Conservation (phyloP, 805 yeast species). For the Saturnispora sekii region DNA sequence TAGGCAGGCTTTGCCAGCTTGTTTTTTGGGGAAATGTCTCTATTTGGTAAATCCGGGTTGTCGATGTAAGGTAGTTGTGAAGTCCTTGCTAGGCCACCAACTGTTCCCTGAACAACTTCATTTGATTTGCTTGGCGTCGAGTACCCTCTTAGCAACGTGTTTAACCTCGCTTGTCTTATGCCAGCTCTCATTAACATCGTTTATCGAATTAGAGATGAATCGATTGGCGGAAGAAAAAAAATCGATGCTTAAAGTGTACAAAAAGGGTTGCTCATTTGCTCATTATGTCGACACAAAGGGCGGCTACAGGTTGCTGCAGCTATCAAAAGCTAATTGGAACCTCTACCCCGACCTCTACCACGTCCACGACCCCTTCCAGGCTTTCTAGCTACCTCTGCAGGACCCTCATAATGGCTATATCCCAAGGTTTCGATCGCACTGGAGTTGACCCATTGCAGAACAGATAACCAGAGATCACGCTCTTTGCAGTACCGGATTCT, state of each 20-base stretch:
- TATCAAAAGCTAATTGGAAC: not conserved
- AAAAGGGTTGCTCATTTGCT: not conserved
- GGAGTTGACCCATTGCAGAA: constrained; percentile 54
- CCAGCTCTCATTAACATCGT: not conserved
- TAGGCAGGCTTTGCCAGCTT: constrained; percentile 23
- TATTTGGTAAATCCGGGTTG: constrained; percentile 27
- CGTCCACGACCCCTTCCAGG: constrained; percentile 8
- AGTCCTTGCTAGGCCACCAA: constrained; percentile 22
- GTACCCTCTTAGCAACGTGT: not conserved
- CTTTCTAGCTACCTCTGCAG: constrained; percentile 14
- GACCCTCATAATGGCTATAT: constrained; percentile 47
- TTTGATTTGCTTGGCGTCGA: not conserved
- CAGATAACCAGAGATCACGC: constrained; percentile 18
- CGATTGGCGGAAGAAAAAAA: not conserved
- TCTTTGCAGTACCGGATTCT: constrained; percentile 15
- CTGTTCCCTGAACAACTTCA: not conserved
- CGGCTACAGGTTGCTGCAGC: not conserved
- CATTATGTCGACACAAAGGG: not conserved
- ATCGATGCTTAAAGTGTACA: not conserved
- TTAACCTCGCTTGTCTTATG: not conserved
- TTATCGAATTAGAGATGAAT: not conserved
- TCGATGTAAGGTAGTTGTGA: constrained; percentile 28
- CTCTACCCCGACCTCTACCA: constrained; percentile 7
- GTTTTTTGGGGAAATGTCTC: constrained; percentile 27
- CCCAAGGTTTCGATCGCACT: constrained; percentile 44